These are phyloP conservation scores for Benincasa hispida DNA, from an alignment of 306 rosid species.

Conservation along the genomic window DNA sequence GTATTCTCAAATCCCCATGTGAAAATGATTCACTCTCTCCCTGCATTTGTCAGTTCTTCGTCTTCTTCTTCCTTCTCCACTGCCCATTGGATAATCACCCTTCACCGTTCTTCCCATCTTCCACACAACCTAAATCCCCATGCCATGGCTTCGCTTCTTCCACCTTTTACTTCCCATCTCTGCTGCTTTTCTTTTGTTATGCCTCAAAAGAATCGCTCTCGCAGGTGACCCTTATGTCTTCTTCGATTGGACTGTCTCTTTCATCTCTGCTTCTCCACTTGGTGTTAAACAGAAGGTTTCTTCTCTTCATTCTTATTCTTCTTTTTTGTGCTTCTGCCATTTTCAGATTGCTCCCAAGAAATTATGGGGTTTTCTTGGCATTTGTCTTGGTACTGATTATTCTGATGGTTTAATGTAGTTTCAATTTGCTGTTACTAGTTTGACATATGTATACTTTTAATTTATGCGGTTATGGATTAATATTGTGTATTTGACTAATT, in stretches of 20 bases:
- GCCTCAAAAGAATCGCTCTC: constrained; percentile 29
- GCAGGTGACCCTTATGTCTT: constrained; percentile 63
- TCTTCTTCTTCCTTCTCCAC: background rate
- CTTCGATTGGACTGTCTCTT: constrained; percentile 78
- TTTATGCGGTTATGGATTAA: background rate
- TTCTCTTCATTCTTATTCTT: background rate
- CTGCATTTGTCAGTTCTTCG: background rate
- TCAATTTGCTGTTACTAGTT: background rate
- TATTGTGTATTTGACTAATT: background rate
- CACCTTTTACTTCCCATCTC: constrained; percentile 20
- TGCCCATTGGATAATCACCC: background rate
- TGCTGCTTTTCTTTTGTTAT: constrained; percentile 18
- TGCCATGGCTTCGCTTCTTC: constrained; percentile 18
- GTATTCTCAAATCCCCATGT: background rate
- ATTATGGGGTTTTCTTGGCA: background rate
- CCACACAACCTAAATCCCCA: background rate
- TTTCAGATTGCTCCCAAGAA: background rate
- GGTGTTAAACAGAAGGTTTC: constrained; percentile 66
- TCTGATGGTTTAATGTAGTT: background rate
- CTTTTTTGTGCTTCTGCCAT: background rate
- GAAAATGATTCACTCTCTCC: background rate
- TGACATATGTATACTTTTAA: too few species aligned
- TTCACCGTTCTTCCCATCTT: background rate
- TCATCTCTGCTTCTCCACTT: constrained; percentile 51
- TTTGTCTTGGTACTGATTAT: background rate